Base-by-base conservation (phyloP, 2,329 filamentous ascomycete species). In the Diplodia mutila region DNA sequence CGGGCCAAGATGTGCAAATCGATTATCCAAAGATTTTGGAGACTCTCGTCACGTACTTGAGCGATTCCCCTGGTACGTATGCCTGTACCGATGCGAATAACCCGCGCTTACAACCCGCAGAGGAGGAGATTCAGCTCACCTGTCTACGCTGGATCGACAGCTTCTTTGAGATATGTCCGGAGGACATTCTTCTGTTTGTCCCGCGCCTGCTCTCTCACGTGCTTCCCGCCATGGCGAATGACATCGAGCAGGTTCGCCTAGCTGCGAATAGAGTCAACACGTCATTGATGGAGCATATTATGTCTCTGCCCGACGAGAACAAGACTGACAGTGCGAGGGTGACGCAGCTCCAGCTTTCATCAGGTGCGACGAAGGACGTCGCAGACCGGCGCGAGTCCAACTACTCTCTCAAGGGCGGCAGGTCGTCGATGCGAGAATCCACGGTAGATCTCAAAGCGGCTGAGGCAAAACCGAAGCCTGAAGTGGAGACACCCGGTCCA, bases 81-180 rank as follows among this genome's bases (percentile, higher is more conserved):
- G 8, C n/a, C 18, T 32, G 29, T 46, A 16, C 55, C n/a, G 21
- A 18, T 63, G 18, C 42, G 32, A 46, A 66, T 25, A 61, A 75
- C 57, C 75, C 54, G n/a, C 6, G 25, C 69, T 78, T 70, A 74
- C 66, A 66, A 11, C 74, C 65, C 65, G 72, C 76, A 90, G 94
- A 97, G 76, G 93, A 98, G 77, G 92, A 97, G 74, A 94, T 96
- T 71, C 87, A 97, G 53, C 85, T 97, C 48, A 96, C 97, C 65
- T 93, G 94, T 3, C 84, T 99, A 32, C 88, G 93, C 70, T 99
- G 95, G 95, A 93, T 99, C 71, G 93, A 97, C 71, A 91, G 91
- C 69, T 97, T 99, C 77, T 91, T 99, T 72, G 94, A 98, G 70
- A 98, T 99, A 54, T 97, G 94, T 73, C 94, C 95, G 0, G 95